phyloP scores from a whole-genome alignment of 2,329 filamentous ascomycete genomes.

The Exophiala mesophila region DNA sequence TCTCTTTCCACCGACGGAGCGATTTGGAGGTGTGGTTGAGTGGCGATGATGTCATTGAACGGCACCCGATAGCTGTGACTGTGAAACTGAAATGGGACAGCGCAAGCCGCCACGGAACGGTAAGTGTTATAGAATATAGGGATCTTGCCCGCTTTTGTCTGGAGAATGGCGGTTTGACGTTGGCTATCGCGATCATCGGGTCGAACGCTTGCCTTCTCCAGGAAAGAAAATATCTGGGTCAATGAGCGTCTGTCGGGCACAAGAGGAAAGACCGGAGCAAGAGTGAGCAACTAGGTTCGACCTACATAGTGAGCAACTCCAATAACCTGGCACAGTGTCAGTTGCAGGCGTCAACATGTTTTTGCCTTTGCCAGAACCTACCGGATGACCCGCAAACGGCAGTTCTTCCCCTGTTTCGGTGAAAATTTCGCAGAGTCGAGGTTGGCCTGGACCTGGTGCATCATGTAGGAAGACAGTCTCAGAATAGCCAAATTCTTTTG shows the following conservation, averaged over 20 bases:
- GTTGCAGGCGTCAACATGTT: neutral
- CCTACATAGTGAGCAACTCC: conserved; percentile 50
- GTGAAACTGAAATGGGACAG: conserved; percentile 64
- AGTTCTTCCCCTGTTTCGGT: conserved; percentile 48
- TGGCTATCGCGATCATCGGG: conserved; percentile 18
- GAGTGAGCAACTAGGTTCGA: too few species aligned
- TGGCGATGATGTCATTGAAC: conserved; percentile 27
- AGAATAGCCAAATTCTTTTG: conserved; percentile 60
- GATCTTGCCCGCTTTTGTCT: conserved; percentile 43
- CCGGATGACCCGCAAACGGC: conserved; percentile 59
- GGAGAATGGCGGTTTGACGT: conserved; percentile 22
- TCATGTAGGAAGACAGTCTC: conserved; percentile 61
- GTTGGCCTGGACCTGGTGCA: conserved; percentile 31
- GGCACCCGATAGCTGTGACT: conserved; percentile 46
- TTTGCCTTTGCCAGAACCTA: conserved; percentile 7
- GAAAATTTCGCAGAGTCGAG: conserved; percentile 56
- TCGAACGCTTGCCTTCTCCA: conserved; percentile 13
- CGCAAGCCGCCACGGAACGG: conserved; percentile 50
- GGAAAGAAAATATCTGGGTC: conserved; percentile 13
- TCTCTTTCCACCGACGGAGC: conserved; percentile 27
- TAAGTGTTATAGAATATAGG: conserved; percentile 37
- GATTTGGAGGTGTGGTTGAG: conserved; percentile 27
- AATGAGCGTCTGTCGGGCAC: neutral
- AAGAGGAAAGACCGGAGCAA: too few species aligned
- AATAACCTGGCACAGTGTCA: conserved; percentile 38